These are phyloP conservation scores for Cardamine chenopodiifolia DNA, from an alignment of 345 rosid genomes.

Conservation along the genomic window DNA sequence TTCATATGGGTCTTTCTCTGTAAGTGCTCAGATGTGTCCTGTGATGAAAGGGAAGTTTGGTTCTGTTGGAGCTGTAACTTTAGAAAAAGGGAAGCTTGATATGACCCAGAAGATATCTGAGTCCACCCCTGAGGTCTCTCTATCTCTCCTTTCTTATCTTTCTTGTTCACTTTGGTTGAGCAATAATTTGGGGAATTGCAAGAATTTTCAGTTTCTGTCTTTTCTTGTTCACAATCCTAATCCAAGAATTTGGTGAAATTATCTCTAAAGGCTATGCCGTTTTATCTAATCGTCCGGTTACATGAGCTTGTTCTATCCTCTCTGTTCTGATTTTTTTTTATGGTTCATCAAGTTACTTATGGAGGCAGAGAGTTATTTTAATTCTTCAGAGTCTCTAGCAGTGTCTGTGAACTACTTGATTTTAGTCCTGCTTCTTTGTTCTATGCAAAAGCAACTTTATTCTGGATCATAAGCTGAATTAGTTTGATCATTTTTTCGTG, in stretches of 20 bases:
- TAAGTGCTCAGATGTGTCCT: conserved; percentile 53
- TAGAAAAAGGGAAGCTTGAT: conserved; percentile 90
- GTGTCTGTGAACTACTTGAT: neutral
- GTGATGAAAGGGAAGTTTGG: conserved; percentile 75
- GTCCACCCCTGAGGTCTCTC: conserved; percentile 77
- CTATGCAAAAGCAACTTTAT: neutral
- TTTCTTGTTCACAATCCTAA: neutral
- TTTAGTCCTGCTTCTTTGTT: conserved; percentile 7
- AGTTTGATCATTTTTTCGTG: neutral
- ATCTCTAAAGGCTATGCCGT: conserved; percentile 5
- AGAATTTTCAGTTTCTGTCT: neutral
- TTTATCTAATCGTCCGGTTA: neutral
- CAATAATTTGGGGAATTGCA: neutral
- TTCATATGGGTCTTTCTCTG: conserved; percentile 39
- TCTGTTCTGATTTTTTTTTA: neutral
- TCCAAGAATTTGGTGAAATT: conserved; percentile 10
- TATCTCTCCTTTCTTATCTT: neutral
- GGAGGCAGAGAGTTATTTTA: neutral
- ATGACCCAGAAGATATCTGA: conserved; percentile 58
- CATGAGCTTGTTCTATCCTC: neutral
- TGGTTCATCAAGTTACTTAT: conserved; percentile 10
- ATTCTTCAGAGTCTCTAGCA: neutral
- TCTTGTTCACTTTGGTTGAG: neutral
- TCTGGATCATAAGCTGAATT: neutral
- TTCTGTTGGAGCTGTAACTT: conserved; percentile 74